phyloP scores from a whole-genome alignment of 805 yeast species.

The Metschnikowia borealis region DNA sequence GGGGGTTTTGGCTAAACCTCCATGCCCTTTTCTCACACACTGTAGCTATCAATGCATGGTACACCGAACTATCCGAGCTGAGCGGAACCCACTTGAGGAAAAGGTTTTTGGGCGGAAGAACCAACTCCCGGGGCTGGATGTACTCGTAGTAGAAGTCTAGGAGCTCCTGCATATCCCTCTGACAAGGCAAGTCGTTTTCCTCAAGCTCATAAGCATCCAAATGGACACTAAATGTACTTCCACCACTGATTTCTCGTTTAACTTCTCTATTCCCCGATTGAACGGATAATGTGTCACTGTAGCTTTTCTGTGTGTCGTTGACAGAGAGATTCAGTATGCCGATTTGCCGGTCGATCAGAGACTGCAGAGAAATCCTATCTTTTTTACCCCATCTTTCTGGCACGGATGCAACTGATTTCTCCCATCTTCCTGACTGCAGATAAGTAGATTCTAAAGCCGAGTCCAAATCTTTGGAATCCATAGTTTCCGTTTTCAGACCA shows the following conservation, averaged over 20 bases:
- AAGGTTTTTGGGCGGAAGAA: conserved; percentile 19
- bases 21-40: conserved; percentile 13
- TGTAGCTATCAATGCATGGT: conserved; percentile 25
- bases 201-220: conserved; percentile 14
- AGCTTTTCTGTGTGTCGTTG: background rate
- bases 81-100: conserved; percentile 21
- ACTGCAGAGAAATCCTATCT: background rate
- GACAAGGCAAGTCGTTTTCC: conserved; percentile 23
- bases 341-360: conserved; percentile 3
- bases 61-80: conserved; percentile 20
- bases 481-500: background rate
- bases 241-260: background rate
- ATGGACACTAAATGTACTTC: background rate
- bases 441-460: background rate
- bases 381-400: background rate
- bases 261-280: background rate
- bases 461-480: background rate
- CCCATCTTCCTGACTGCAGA: background rate
- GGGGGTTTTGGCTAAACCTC: conserved; percentile 15
- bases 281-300: background rate
- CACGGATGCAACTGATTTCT: no score
- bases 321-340: conserved; percentile 1
- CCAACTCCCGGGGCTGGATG: conserved; percentile 20
- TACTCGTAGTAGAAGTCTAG: conserved; percentile 23
- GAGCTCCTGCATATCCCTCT: conserved; percentile 17